Evolutionary conservation across 2,329 filamentous ascomycete genomes (phyloP), one percentile per base, ranked within the genome.

Genomic region (Pseudocercospora fuligena): DNA sequence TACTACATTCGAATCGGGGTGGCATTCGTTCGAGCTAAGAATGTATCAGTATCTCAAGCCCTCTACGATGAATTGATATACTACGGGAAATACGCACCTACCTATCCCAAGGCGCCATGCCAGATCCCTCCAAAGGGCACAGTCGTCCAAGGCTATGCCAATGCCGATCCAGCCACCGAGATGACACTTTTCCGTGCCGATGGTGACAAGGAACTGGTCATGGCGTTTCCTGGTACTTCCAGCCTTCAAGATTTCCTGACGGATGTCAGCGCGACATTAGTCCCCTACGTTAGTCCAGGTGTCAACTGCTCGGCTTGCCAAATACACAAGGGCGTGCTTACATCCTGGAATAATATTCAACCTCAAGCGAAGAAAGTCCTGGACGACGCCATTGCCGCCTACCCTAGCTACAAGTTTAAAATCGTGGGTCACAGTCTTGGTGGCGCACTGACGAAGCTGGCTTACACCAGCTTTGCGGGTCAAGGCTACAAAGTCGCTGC

Each of bases 101-200:
- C 62, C 0, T 65, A 61, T 40, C 53, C 60, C 7, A 49, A 47
- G 59, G 59, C 57, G 16, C 54, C 27, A 40, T 67, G 66, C 29
- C 51, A 51, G 51, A 61, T 54, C 6, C 66, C 66, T 14, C 66
- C 66, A 2, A 25, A 62, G 5, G 60, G 56, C 46, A 47, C 51
- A 12, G 58, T 62, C 21, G 66, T 67, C 9, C 66, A 65, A 58
- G 59, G 60, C 31, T 67, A 62, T 51, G 46, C 51, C 27, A 67
- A 67, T n/a, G 36, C 58, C 8, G 46, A 60, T 57, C 59, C 61
- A 23, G 54, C 51, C 1, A 67, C 66, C 0, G 47, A 67, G 47
- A 61, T 61, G 51, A 67, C 58, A 5, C 58, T 67, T n/a, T 67
- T 67, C 58, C 66, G 66, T 43, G 56, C 64, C 27, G 61, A 67